Percentiles rank a stretch among this genome's conserved stretches.
These are phyloP conservation scores for Begonia fuchsioides DNA, from an alignment of 306 rosid species.

Conservation along the genomic window DNA sequence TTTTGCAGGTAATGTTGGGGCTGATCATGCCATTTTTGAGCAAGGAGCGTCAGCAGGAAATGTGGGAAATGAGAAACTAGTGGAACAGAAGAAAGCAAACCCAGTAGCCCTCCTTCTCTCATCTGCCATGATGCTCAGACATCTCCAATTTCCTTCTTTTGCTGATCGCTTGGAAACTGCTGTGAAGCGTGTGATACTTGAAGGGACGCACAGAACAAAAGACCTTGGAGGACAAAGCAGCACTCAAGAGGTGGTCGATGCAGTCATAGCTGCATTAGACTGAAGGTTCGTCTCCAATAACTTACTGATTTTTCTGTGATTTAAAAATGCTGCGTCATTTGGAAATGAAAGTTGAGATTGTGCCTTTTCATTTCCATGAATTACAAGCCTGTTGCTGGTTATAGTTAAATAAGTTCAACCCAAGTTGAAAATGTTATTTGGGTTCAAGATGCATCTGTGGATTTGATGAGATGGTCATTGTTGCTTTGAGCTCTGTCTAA, in stretches of 20 bases:
- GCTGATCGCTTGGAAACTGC: constrained; percentile 83
- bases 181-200: constrained; percentile 52
- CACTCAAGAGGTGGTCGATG: constrained; percentile 73
- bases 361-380: too few species aligned
- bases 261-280: constrained; percentile 48
- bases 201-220: constrained; percentile 57
- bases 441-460: too few species aligned
- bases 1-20: constrained; percentile 79
- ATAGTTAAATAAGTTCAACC: too few species aligned
- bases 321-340: constrained; percentile 3
- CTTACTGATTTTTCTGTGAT: constrained; percentile 1
- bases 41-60: constrained; percentile 99
- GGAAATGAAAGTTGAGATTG: too few species aligned
- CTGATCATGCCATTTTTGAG: constrained; percentile 81
- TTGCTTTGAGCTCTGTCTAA: too few species aligned
- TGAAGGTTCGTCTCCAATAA: constrained; percentile 18
- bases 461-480: too few species aligned
- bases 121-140: constrained; percentile 95
- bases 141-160: constrained; percentile 89
- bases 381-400: too few species aligned
- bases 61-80: constrained; percentile 49
- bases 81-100: constrained; percentile 65
- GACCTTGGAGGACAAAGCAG: constrained; percentile 82
- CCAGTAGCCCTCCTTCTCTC: constrained; percentile 89
- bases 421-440: too few species aligned